phyloP scores from a whole-genome alignment of 495 filamentous ascomycete species.

The Articulospora tetracladia region DNA sequence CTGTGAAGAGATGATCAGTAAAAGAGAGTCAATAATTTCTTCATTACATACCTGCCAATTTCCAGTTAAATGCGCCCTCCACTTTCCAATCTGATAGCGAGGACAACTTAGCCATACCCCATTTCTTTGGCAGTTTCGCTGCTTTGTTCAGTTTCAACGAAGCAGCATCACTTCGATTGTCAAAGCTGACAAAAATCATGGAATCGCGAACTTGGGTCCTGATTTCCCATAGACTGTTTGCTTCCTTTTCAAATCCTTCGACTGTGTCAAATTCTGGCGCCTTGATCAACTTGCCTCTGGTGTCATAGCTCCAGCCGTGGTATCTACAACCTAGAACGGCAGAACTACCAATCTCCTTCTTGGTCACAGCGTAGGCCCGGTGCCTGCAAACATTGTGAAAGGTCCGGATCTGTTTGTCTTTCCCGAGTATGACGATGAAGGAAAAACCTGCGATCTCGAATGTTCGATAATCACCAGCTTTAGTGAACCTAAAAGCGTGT shows the following conservation, averaged over 20 bases:
- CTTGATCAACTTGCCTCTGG: conserved; percentile 51
- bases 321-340: conserved; percentile 54
- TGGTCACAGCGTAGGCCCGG: conserved; percentile 52
- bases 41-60: conserved; percentile 22
- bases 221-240: conserved; percentile 48
- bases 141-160: conserved; percentile 14
- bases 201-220: conserved; percentile 31
- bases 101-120: conserved; percentile 14
- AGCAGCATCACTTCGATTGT: conserved; percentile 22
- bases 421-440: conserved; percentile 45
- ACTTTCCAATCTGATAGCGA: conserved; percentile 37
- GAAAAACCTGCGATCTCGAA: conserved; percentile 44
- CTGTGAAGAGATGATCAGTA: neutral
- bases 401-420: conserved; percentile 45
- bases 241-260: conserved; percentile 49
- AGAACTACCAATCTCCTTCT: conserved; percentile 41
- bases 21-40: neutral
- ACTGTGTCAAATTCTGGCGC: conserved; percentile 53
- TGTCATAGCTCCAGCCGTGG: conserved; percentile 61
- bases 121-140: conserved; percentile 5
- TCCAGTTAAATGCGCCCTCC: conserved; percentile 45
- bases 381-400: conserved; percentile 58
- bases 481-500: conserved; percentile 39
- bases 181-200: conserved; percentile 41
- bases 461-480: conserved; percentile 45